Base-by-base conservation (phyloP, 768 basidiomycete species). In the Exidia glandulosa region DNA sequence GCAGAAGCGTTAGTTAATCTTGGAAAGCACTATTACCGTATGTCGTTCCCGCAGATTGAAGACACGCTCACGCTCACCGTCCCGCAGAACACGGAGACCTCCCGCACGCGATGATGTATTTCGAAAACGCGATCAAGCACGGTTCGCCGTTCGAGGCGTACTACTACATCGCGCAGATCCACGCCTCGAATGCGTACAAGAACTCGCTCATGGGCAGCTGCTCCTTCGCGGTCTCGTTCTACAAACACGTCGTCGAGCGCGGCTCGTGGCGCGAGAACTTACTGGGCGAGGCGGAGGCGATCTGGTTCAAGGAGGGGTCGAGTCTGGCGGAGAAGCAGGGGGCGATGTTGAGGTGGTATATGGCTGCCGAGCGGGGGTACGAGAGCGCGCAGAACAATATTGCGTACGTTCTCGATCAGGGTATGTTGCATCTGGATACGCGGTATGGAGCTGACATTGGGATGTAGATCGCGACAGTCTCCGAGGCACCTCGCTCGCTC, bases 321-420 rank as follows among this genome's bases (percentile, higher is more conserved):
- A 3, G 61, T 47, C 41, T 32, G 50, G 76, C 82, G 50, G 89
- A 88, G 32, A 85, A 84, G 67, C 86, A 92, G 63, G 79, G 82
- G 58, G 95, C 95, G 2, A 84, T 98, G 74, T 73, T 97, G 32
- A 86, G 88, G 55, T 99, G 96, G 92, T 92, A 87, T 89, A 81
- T 96, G 57, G 91, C 93, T 33, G 92, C 91, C 9, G 96, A 99
- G 74, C 75, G 90, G 62, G 96, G 96, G 0, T 86, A 81, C 29
- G 96, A 99, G 72, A 79, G 86, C 30, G 94, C 91, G 2, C 95
- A 97, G 75, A 98, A 93, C 67, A 98, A 99, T 67, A 74, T 99
- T 19, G 96, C 94, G 0, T 94, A 84, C 71, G 78, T 93, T 57
- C 76, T 98, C 61, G 95, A 97, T 68, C 90, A 94, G 80, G 92